These are phyloP conservation scores for Gossypium ekmanianum DNA, from an alignment of 345 rosid genomes.

Conservation along the genomic window DNA sequence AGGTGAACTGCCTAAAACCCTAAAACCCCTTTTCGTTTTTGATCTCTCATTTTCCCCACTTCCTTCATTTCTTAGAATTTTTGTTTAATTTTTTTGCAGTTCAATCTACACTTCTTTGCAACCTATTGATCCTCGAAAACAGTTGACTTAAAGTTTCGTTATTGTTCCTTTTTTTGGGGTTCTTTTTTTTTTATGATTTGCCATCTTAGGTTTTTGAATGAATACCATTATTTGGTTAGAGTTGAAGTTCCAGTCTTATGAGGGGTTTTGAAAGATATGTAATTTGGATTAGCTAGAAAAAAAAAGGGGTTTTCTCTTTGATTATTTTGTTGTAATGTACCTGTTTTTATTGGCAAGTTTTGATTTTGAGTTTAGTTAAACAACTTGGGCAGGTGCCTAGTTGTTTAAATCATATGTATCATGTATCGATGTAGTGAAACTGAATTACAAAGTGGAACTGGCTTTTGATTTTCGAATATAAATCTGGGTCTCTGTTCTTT, in stretches of 20 bases:
- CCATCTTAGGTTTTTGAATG: background rate
- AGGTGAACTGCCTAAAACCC: constrained; percentile 17
- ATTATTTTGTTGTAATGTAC: background rate
- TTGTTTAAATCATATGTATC: background rate
- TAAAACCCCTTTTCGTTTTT: background rate
- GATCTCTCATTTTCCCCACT: background rate
- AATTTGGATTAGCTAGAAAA: background rate
- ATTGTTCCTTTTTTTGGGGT: background rate
- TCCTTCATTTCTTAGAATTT: background rate
- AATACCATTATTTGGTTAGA: background rate
- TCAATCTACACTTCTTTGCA: background rate
- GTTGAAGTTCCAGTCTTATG: background rate
- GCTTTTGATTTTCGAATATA: background rate
- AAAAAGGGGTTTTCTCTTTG: background rate
- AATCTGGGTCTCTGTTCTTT: constrained; percentile 20
- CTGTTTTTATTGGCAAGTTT: background rate
- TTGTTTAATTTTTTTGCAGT: background rate
- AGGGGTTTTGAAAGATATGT: background rate
- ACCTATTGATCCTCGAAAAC: background rate
- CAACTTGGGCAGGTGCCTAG: background rate
- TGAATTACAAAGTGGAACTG: background rate
- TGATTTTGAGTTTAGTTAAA: background rate
- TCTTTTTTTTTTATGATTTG: background rate
- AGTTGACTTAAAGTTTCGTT: background rate
- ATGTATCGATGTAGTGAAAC: background rate